These are phyloP conservation scores for Camellia granthamiana DNA, from an alignment of 148 eudicot genomes.

Conservation along the genomic window DNA sequence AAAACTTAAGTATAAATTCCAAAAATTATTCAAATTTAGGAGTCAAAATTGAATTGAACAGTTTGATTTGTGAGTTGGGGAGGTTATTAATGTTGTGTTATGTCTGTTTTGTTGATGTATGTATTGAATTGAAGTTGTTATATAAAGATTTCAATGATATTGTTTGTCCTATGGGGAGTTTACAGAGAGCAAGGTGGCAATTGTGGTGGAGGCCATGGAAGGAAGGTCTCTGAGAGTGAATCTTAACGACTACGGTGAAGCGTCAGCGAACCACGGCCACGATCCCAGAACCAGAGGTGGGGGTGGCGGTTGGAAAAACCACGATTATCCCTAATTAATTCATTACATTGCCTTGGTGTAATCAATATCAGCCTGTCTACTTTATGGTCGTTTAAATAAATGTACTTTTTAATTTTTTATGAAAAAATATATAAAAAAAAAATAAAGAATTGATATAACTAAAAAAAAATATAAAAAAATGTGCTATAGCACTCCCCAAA, in stretches of 20 bases:
- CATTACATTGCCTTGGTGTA: neutral
- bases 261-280: constrained; percentile 21
- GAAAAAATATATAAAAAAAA: too few species aligned
- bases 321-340: neutral
- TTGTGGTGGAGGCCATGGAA: neutral
- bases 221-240: constrained; percentile 11
- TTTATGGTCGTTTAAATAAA: too few species aligned
- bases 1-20: too few species aligned
- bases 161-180: neutral
- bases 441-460: too few species aligned
- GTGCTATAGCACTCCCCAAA: too few species aligned
- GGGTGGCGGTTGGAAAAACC: neutral
- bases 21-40: too few species aligned
- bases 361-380: neutral
- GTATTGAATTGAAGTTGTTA: neutral
- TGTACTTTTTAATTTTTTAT: too few species aligned
- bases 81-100: too few species aligned
- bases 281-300: constrained; percentile 12
- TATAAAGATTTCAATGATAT: neutral
- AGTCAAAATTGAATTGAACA: too few species aligned
- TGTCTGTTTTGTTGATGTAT: neutral
- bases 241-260: constrained; percentile 16
- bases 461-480: too few species aligned
- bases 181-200: neutral
- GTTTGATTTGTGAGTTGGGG: too few species aligned